Base-by-base conservation (phyloP, 331 rosid genomes). In the Rhamnella rubrinervis region DNA sequence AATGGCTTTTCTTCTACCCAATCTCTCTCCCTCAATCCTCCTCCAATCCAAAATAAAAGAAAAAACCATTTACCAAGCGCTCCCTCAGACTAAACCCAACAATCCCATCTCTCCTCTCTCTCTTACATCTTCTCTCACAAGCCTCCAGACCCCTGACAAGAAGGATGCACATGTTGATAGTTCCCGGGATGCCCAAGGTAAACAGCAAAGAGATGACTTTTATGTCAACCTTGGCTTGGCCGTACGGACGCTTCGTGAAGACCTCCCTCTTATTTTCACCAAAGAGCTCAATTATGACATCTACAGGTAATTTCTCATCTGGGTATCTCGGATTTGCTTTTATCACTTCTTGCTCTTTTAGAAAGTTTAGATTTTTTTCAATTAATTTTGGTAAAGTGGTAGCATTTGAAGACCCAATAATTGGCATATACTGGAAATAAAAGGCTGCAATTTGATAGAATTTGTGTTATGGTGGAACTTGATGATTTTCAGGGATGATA, bases 171-270 rank as follows among this genome's bases (percentile, higher is more conserved):
- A 81, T 59, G 81, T 83, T 38, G 85, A 70, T 71, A 79, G 82
- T 14, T 88, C 86, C 23, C 69, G 74, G 8, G 78, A 63, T 76
- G 67, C 82, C 46, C 86, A 88, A 44, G 86, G 84, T 52, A 83
- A 83, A 70, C 83, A 81, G 31, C 71, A 83, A 57, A 85, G 79
- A 57, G 95, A 88, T 47, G 95, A 91, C 17, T 93, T 91, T 77
- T 93, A 84, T 80, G 75, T 93, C 85, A 93, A 91, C 68, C 89
- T 93, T 70, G 97, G 98, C 70, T 66, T 81, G 31, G 97, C 97
- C 35, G 97, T 93, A 5, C 76, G 98, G 72, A 91, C 97, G 1
- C 92, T 93, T 16, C 96, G 97, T 17, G 98, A 93, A 60, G 97
- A 93, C 74, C 26, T 88, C 50, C 97, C 98, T 56, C 52, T 80